Percentiles rank a stretch among this genome's conserved stretches.
Evolutionary conservation across 2,329 filamentous ascomycete species (phyloP).

Genomic region (Aspergillus fumigatiaffinis): DNA sequence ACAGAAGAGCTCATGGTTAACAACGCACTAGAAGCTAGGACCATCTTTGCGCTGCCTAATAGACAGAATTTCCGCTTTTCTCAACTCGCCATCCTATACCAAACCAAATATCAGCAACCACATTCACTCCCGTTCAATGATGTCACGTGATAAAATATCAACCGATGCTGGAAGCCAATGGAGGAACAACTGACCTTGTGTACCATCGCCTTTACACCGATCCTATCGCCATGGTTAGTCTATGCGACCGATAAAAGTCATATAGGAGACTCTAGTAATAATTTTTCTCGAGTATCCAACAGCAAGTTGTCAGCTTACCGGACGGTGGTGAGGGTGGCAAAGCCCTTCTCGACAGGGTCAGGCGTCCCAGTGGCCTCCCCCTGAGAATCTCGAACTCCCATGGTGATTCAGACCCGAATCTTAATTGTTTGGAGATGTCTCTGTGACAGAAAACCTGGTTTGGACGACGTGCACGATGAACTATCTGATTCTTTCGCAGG

Average conservation of each 20-base stretch:
- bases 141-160: conserved; percentile 31
- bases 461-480: conserved; percentile 10
- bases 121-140: background rate
- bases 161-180: conserved; percentile 12
- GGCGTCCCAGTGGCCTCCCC: conserved; percentile 53
- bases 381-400: conserved; percentile 55
- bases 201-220: conserved; percentile 64
- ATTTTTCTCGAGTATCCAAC: background rate
- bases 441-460: conserved; percentile 10
- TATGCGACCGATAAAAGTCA: conserved; percentile 33
- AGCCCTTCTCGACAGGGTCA: conserved; percentile 67
- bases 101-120: conserved; percentile 8
- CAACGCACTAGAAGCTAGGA: conserved; percentile 70
- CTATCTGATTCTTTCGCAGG: conserved; percentile 2
- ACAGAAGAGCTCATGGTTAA: too few relatives aligned
- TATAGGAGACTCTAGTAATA: background rate
- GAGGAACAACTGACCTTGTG: conserved; percentile 56
- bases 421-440: conserved; percentile 1
- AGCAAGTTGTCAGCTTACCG: conserved; percentile 50
- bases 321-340: conserved; percentile 79
- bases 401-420: conserved; percentile 25
- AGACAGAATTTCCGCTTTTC: conserved; percentile 94
- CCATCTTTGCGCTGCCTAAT: conserved; percentile 86
- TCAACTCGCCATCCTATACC: conserved; percentile 68
- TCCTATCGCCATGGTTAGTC: conserved; percentile 44